Conservation (phyloP, 805 yeast species). For the Candida qinlingensis region DNA sequence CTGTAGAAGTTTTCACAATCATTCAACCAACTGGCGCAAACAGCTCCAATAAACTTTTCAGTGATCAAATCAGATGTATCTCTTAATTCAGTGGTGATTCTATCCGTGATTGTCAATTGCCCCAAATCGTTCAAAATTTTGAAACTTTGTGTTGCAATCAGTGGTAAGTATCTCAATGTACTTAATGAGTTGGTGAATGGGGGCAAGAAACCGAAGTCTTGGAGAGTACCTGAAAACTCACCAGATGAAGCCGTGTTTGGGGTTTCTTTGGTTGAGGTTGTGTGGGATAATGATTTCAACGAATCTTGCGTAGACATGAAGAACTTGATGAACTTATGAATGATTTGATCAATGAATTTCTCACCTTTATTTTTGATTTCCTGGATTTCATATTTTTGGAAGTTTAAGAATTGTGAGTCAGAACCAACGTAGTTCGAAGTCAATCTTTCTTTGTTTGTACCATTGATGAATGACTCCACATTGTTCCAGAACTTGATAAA, state of each 20-base stretch:
- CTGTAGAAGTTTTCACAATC: slow-evolving; percentile 39
- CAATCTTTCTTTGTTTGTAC: slow-evolving; percentile 37
- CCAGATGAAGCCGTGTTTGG: background rate
- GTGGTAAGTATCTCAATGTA: slow-evolving; percentile 46
- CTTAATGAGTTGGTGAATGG: slow-evolving; percentile 60
- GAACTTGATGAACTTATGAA: slow-evolving; percentile 25
- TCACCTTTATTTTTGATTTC: slow-evolving; percentile 35
- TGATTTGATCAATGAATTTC: slow-evolving; percentile 32
- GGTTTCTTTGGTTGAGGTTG: background rate
- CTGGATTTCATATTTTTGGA: slow-evolving; percentile 39
- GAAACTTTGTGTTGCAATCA: slow-evolving; percentile 38
- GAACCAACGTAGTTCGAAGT: slow-evolving; percentile 26
- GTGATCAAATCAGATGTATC: slow-evolving; percentile 32
- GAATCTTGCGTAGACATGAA: slow-evolving; percentile 30
- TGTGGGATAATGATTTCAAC: slow-evolving; percentile 7
- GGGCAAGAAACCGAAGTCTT: slow-evolving; percentile 53
- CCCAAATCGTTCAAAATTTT: slow-evolving; percentile 39
- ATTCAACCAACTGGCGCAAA: slow-evolving; percentile 45
- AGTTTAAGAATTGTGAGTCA: slow-evolving; percentile 32
- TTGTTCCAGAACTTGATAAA: slow-evolving; percentile 49
- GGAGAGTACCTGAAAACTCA: slow-evolving; percentile 23
- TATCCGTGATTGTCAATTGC: slow-evolving; percentile 36
- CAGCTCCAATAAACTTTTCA: slow-evolving; percentile 40
- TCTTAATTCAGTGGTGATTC: slow-evolving; percentile 32
- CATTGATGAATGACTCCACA: slow-evolving; percentile 48